Evolutionary conservation across 257 asterid species (phyloP).

Genomic region (Cinchona pubescens): DNA sequence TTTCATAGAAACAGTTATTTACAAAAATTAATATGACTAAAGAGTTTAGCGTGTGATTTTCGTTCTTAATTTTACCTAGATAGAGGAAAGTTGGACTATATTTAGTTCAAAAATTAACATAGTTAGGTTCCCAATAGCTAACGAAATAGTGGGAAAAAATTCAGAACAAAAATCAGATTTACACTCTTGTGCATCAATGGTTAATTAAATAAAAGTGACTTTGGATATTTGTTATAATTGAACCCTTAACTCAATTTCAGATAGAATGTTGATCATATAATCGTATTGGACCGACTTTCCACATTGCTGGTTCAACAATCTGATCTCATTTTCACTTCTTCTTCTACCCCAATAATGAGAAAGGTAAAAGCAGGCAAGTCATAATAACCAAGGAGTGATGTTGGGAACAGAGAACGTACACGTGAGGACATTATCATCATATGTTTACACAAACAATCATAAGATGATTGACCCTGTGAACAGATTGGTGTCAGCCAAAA

Average conservation of each 20-base stretch:
- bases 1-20: too few species aligned
- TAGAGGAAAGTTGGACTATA: neutral
- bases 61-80: neutral
- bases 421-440: conserved; percentile 8
- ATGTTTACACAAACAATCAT: conserved; percentile 10
- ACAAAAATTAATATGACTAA: neutral
- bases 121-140: neutral
- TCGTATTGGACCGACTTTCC: neutral
- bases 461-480: conserved; percentile 4
- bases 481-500: conserved; percentile 4
- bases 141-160: neutral
- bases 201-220: too few species aligned
- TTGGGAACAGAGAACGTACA: conserved; percentile 8
- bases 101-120: too few species aligned
- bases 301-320: neutral
- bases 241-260: neutral
- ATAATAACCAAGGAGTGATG: neutral
- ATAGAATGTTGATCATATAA: neutral
- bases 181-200: too few species aligned
- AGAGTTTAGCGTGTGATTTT: neutral
- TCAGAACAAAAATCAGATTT: too few species aligned
- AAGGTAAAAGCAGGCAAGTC: neutral
- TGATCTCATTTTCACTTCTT: neutral
- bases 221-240: too few species aligned
- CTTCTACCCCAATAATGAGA: neutral